Evolutionary conservation across 1,139 yeast species (phyloP).

Genomic region (Yamadazyma conglobata): DNA sequence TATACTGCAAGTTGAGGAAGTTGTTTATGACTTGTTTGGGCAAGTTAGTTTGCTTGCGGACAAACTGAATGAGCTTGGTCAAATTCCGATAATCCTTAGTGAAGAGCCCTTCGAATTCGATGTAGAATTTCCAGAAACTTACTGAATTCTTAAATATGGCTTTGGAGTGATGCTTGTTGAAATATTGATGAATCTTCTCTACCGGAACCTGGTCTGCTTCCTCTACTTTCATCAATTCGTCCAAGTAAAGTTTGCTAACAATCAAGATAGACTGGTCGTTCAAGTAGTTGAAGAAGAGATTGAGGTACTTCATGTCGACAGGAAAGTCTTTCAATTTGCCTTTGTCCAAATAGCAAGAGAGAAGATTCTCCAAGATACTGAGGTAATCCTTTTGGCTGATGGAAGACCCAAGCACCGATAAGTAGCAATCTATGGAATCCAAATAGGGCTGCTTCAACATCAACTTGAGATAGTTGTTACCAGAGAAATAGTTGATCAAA

Average conservation of each 20-base stretch:
- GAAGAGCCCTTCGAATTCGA: constrained; percentile 47
- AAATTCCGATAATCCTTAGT: constrained; percentile 43
- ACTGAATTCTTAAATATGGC: constrained; percentile 35
- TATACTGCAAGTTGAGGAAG: constrained; percentile 21
- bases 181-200: constrained; percentile 18
- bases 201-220: constrained; percentile 3
- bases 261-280: constrained; percentile 33
- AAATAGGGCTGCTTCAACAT: constrained; percentile 25
- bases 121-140: constrained; percentile 54
- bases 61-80: constrained; percentile 36
- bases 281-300: constrained; percentile 14
- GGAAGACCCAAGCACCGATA: constrained; percentile 19
- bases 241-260: constrained; percentile 22
- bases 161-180: constrained; percentile 38
- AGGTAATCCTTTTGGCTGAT: not conserved
- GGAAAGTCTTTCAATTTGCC: constrained; percentile 4
- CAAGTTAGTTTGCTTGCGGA: constrained; percentile 42
- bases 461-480: constrained; percentile 15
- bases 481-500: constrained; percentile 24
- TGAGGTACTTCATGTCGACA: constrained; percentile 9
- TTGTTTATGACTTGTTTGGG: constrained; percentile 48
- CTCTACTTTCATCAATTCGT: constrained; percentile 6
- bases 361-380: constrained; percentile 2
- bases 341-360: constrained; percentile 4
- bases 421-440: constrained; percentile 18